Evolutionary conservation across 306 rosid genomes (phyloP), one percentile per base, ranked within the genome.

Genomic region (Begonia loranthoides): DNA sequence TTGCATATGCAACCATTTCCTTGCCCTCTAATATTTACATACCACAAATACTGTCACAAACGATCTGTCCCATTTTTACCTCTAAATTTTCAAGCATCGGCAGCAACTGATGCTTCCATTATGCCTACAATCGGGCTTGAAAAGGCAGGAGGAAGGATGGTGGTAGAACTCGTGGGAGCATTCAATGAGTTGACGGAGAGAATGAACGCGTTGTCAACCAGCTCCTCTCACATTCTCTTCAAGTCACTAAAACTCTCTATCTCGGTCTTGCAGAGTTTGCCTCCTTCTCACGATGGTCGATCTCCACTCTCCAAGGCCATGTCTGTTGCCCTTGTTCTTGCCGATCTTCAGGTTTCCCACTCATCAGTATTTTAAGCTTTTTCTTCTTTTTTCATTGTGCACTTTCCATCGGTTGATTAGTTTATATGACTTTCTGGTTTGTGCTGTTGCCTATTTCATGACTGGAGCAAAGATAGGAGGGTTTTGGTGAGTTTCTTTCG

Each of bases 111-210:
- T 16, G 54, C 16, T 19, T 52, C 62, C 12, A 39, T 28, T 12
- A 34, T 44, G 3, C 43, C 45, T n/a, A 9, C 61, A 24, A 40
- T 65, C 6, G 60, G 58, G 50, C 60, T 73, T 71, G 82, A 78
- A 64, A 73, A 71, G 10, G 63, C 76, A 6, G 94, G 97, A 2
- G 97, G 90, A 2, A 79, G 74, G 73, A 78, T 78, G 87, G 95
- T 89, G 72, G 84, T 85, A 64, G 90, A 89, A 69, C 80, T 85
- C 10, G 82, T 89, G 9, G 97, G 97, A 41, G 90, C 94, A 1
- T 89, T 89, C 79, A 89, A 85, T 51, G 69, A 73, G 21, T 70
- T 89, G 3, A 72, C 95, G 2, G 87, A 82, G 57, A 82, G 84
- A 63, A 85, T 78, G 85, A 73, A 72, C 24, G 71, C 60, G 15